These are phyloP conservation scores for Conticribra weissflogii DNA, from an alignment of 108 stramenopile genomes.

Conservation along the genomic window DNA sequence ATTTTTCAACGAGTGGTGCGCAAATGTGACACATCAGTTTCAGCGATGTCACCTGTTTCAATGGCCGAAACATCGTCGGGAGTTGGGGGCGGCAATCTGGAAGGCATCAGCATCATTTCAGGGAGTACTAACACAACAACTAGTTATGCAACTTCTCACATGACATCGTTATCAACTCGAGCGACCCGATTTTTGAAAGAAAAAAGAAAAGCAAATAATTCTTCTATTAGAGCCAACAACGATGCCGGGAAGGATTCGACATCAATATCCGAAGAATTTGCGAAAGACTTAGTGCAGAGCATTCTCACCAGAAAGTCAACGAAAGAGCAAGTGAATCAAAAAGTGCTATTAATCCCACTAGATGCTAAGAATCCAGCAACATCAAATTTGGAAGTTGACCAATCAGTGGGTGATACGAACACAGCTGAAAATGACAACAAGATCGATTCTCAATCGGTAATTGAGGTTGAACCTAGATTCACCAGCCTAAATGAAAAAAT, in stretches of 20 bases:
- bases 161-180: constrained; percentile 32
- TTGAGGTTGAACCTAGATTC: too few species aligned
- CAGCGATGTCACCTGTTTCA: background rate
- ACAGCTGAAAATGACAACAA: too few species aligned
- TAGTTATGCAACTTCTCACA: constrained; percentile 18
- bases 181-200: constrained; percentile 39
- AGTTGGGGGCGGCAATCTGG: background rate
- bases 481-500: too few species aligned
- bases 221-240: too few species aligned
- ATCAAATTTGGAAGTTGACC: background rate
- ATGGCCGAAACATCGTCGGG: background rate
- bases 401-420: too few species aligned
- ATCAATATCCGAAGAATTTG: constrained; percentile 11
- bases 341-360: background rate
- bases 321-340: constrained; percentile 2
- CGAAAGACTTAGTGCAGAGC: constrained; percentile 16
- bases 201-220: constrained; percentile 30
- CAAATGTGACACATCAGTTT: background rate
- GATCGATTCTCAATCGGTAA: too few species aligned
- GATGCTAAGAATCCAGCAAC: background rate
- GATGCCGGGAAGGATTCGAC: background rate
- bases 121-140: constrained; percentile 26
- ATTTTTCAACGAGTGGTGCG: too few species aligned
- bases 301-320: constrained; percentile 19
- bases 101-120: constrained; percentile 23